Percentiles rank a stretch among this genome's conserved stretches.
These are phyloP conservation scores for Candida tetrigidarum DNA, from an alignment of 1,139 yeast species.

Conservation along the genomic window DNA sequence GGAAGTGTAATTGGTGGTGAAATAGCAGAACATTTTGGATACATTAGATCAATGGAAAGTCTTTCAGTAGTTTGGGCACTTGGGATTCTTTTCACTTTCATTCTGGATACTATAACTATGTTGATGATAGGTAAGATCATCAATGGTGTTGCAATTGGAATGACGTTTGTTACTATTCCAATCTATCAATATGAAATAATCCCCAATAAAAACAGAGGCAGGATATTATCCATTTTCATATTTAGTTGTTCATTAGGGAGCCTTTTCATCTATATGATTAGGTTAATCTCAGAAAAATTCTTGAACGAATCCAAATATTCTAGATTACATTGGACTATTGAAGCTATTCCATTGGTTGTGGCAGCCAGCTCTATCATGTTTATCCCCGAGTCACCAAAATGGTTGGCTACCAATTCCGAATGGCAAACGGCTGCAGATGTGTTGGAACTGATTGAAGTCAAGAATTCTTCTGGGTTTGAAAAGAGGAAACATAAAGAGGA, in stretches of 20 bases:
- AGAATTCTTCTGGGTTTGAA: constrained; percentile 10
- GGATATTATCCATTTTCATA: constrained; percentile 15
- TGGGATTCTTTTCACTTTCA: constrained; percentile 28
- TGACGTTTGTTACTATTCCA: constrained; percentile 34
- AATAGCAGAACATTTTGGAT: constrained; percentile 35
- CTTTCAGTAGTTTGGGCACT: constrained; percentile 32
- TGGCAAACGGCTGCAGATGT: constrained; percentile 38
- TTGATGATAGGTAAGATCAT: constrained; percentile 32
- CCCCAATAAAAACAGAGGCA: constrained; percentile 27
- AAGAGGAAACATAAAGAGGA: constrained; percentile 8
- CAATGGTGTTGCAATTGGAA: constrained; percentile 38
- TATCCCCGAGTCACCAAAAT: constrained; percentile 41
- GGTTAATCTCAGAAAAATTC: constrained; percentile 22
- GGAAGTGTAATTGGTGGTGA: constrained; percentile 38
- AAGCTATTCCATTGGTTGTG: constrained; percentile 27
- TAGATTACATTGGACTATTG: constrained; percentile 28
- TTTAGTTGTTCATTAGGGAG: constrained; percentile 26
- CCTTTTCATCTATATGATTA: constrained; percentile 24
- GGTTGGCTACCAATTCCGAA: constrained; percentile 34
- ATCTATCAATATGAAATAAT: constrained; percentile 36
- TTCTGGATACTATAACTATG: constrained; percentile 30
- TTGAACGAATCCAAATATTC: constrained; percentile 12
- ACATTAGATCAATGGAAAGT: constrained; percentile 28
- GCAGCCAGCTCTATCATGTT: constrained; percentile 20
- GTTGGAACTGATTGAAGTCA: constrained; percentile 20